Evolutionary conservation across 164 flowering plant genomes (phyloP), one percentile per base, ranked within the genome.

Genomic region (Annona cherimola): DNA sequence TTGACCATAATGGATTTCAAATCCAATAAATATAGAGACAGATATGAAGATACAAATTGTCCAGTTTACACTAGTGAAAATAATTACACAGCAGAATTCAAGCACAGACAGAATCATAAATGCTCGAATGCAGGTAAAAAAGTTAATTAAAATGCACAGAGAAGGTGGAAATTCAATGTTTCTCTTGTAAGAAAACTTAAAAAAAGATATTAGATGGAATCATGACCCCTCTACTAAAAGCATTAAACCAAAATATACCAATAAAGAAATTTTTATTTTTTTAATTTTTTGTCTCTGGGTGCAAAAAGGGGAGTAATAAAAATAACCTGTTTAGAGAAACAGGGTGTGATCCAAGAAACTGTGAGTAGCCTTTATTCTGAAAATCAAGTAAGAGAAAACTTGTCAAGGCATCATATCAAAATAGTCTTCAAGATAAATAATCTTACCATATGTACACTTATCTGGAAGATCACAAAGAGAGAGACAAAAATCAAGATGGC

Each of bases 321-420:
- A 55, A n/a, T 39, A 77, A 94, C 98, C 98, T 92, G 92, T 84
- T 82, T 39, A 92, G 89, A 67, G 98, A 94, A 68, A 94, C 98
- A 18, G 97, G 98, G 68, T 94, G 97, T 69, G 97, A 94, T 20
- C 98, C 98, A 63, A 97, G 98, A 81, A 94, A 94, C 42, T 84
- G 91, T 4, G 76, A 9, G 20, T 77, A 54, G 66, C 89, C 91
- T 80, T 87, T 85, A 19, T 64, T 81, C 94, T 93, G 90, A 50
- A 79, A 68, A 73, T 44, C 42, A 54, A 57, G n/a, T n/a, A n/a
- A 2, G 45, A 11, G 19, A 69, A 35, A 39, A 50, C 8, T 50
- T 50, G 14, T 50, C 8, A 1, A 16, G 57, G 14, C 14, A 50
- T 50, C 57, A 50, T 8, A 50, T 50, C 57, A 50, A 50, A 11